Percentiles rank a stretch among this genome's conserved stretches.
Evolutionary conservation across 177 flowering plant genomes (phyloP).

Genomic region (Vitis hybrid): DNA sequence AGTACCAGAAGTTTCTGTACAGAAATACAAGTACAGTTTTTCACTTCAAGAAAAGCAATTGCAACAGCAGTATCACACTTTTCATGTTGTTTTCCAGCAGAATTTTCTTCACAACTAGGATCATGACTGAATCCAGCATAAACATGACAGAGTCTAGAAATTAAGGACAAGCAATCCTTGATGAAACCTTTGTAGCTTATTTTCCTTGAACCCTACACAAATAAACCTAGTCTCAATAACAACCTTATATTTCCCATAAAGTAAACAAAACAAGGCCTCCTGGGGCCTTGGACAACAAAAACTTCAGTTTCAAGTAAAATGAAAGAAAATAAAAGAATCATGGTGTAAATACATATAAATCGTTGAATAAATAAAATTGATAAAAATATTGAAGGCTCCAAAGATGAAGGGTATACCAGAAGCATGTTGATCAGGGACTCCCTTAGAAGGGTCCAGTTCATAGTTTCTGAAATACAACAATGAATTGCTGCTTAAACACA

Average conservation of each 20-base stretch:
- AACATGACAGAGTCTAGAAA: constrained; percentile 34
- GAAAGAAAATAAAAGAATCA: not conserved
- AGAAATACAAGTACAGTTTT: constrained; percentile 37
- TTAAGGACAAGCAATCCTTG: constrained; percentile 51
- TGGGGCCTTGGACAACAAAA: not conserved
- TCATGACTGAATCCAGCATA: constrained; percentile 14
- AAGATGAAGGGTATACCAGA: constrained; percentile 51
- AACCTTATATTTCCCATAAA: not conserved
- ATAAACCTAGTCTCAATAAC: not conserved
- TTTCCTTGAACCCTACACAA: constrained; percentile 72
- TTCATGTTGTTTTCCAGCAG: constrained; percentile 15
- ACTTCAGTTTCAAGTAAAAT: not conserved
- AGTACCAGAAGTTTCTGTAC: constrained; percentile 51
- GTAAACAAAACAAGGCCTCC: not conserved
- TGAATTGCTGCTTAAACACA: not conserved
- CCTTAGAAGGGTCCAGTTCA: constrained; percentile 57
- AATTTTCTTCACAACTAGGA: constrained; percentile 15
- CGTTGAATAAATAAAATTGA: not conserved
- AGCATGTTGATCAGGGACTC: constrained; percentile 68
- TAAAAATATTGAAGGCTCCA: constrained; percentile 3
- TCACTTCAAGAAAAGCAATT: constrained; percentile 45
- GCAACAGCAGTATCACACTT: constrained; percentile 30
- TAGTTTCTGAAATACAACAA: constrained; percentile 52
- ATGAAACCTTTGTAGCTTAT: constrained; percentile 57
- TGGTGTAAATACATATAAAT: not conserved